Base-by-base conservation (phyloP, 257 asterid species). In the Solanum pimpinellifolium region DNA sequence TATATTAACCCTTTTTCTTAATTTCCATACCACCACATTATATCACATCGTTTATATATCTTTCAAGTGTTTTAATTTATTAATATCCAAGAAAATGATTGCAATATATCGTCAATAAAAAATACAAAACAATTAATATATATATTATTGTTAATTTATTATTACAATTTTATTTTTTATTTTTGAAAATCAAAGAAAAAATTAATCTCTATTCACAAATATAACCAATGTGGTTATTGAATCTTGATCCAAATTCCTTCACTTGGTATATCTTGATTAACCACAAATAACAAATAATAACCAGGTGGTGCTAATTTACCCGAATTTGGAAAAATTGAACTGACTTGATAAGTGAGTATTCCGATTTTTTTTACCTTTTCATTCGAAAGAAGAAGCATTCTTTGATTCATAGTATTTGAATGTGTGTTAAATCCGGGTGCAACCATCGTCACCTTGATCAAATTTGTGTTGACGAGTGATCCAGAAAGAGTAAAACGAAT, bases 341-440 rank as follows among this genome's bases (percentile, higher is more conserved):
- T 86, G 31, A 86, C 35, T 31, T 86, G 56, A 25, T 73, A 73
- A n/a, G 84, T 21, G 11, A 84, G 59, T 14, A 27, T 75, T 14
- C 89, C 93, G 9, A 60, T 83, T 1, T 5, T 25, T 81, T 23
- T 87, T 11, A 84, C 52, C 16, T 33, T 42, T 39, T 25, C 86
- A 86, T 15, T 76, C 1, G 87, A 86, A n/a, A 87, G 88, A 4
- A 60, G 65, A 86, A 91, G 46, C 14, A 91, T 44, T 75, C 93
- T 90, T 27, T 92, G 94, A 52, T 90, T 91, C 94, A 92, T 92
- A 2, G 94, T 86, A 44, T 87, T 89, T 3, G 94, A 87, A 66
- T 92, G 94, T 5, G 94, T 92, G 18, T 68, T 85, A 46, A 91
- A 92, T 4, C 93, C 29, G 0, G 93, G 94, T 39, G 92, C 87